Evolutionary conservation across 345 rosid species (phyloP), one percentile per base, ranked within the genome.

Genomic region (Murraya paniculata): DNA sequence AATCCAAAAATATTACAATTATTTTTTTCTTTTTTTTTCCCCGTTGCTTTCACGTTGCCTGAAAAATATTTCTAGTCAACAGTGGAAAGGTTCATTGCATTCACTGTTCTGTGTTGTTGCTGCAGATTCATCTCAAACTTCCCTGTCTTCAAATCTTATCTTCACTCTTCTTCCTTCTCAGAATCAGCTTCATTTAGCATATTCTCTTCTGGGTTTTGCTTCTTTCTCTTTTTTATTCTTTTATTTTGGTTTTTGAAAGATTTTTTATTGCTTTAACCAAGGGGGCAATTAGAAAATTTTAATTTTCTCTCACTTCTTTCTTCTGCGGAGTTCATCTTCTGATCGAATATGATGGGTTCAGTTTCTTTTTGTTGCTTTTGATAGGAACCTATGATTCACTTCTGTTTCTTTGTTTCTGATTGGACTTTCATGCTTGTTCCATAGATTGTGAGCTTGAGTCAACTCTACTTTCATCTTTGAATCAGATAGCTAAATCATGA

Each of bases 191-290:
- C 22, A 9, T 22, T 24, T 35, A n/a, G 70, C 14, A 33, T 65
- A 35, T 65, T 65, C 69, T 65, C 30, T 14, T 76, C 72, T 65
- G 79, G 72, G 35, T 76, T 66, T 76, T 9, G 56, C 58, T 60
- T 61, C 11, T 68, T 39, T 68, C 25, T 68, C 7, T n/a, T 9
- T 7, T 68, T 39, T 6, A 24, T 39, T 53, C 5, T 11, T 19
- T 41, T 39, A 3, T 41, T 68, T 48, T 68, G 9, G 1, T 21
- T 65, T 64, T 22, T 21, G 4, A 5, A 64, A 35, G 57, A 18
- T 25, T 25, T 68, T 68, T 21, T 6, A 39, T 39, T 9, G 35
- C 11, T 38, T 68, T 56, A 18, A 30, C 22, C 41, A 30, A 19
- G 8, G 28, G 61, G 74, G 39, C 35, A 19, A 9, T 71, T 31